Conservation (phyloP, 179 eudicot genomes). For the Heliamphora ciliata region DNA sequence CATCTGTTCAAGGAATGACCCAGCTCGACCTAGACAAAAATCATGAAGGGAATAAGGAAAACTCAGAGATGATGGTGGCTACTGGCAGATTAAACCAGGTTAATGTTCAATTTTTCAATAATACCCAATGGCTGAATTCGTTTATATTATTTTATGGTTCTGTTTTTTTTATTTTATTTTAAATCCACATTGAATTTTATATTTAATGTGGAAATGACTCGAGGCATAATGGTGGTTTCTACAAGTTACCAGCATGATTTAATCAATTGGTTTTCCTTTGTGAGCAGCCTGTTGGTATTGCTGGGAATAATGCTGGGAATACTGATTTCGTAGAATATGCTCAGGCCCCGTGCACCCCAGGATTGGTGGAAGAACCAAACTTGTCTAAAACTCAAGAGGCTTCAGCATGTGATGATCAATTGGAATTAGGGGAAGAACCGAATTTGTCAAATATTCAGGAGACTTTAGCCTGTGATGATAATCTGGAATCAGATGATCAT, state of each 20-base stretch:
- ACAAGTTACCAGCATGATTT: background rate
- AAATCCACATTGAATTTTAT: background rate
- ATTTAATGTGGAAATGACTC: background rate
- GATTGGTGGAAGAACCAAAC: conserved; percentile 73
- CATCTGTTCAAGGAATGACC: conserved; percentile 34
- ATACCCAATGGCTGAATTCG: background rate
- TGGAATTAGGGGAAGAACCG: conserved; percentile 48
- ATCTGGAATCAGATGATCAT: conserved; percentile 51
- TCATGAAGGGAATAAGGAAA: conserved; percentile 30
- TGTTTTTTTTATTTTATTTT: background rate
- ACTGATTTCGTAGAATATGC: conserved; percentile 34
- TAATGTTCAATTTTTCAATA: background rate
- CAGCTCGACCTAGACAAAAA: conserved; percentile 34
- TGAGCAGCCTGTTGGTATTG: conserved; percentile 28
- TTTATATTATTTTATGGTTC: background rate
- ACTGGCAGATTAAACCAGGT: conserved; percentile 31
- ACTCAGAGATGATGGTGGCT: conserved; percentile 26
- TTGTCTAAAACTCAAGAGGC: conserved; percentile 61
- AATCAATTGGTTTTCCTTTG: conserved; percentile 13
- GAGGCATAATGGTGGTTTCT: background rate
- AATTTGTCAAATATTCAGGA: conserved; percentile 49
- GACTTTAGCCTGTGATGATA: conserved; percentile 60
- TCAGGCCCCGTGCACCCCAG: conserved; percentile 93
- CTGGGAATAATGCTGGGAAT: conserved; percentile 19
- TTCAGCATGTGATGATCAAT: conserved; percentile 72